A percentile compares a stretch with the other conserved stretches of the same genome.
Evolutionary conservation across 805 yeast genomes (phyloP).

Genomic region (Candida caryicola): DNA sequence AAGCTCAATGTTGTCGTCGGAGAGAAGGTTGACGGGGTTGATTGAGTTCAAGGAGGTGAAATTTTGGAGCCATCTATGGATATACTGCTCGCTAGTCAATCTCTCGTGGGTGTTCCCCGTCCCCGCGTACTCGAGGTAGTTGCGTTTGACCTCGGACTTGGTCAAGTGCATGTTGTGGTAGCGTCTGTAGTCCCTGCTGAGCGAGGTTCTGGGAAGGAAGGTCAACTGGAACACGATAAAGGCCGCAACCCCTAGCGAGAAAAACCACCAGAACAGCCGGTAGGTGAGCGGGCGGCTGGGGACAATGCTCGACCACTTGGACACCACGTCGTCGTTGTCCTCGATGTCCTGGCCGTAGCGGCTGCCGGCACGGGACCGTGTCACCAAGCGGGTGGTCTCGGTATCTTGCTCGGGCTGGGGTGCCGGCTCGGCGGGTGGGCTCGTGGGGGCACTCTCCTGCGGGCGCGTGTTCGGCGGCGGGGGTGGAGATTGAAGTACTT

Average conservation of each 20-base stretch:
- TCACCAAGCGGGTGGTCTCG: background rate
- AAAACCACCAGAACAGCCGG: conserved; percentile 42
- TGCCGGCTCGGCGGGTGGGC: conserved; percentile 1
- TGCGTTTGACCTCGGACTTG: conserved; percentile 64
- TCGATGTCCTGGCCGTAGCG: background rate
- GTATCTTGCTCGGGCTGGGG: background rate
- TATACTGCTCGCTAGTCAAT: conserved; percentile 23
- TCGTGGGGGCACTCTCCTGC: too few relatives aligned
- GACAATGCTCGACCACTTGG: background rate
- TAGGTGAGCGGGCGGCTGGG: background rate
- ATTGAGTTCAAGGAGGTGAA: conserved; percentile 24
- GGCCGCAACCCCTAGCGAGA: conserved; percentile 49
- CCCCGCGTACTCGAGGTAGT: conserved; percentile 43
- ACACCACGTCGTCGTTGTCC: background rate
- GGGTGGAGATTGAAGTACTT: too few relatives aligned
- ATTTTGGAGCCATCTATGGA: conserved; percentile 26
- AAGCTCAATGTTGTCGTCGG: conserved; percentile 26
- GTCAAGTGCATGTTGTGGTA: conserved; percentile 66
- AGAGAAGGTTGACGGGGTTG: conserved; percentile 19
- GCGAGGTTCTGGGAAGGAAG: conserved; percentile 81
- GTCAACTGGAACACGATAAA: conserved; percentile 59
- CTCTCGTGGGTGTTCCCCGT: conserved; percentile 19
- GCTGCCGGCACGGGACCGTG: background rate
- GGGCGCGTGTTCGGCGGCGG: too few relatives aligned
- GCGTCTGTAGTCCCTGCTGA: conserved; percentile 76